phyloP scores from a whole-genome alignment of 2,329 filamentous ascomycete genomes.

The Hortaea werneckii region DNA sequence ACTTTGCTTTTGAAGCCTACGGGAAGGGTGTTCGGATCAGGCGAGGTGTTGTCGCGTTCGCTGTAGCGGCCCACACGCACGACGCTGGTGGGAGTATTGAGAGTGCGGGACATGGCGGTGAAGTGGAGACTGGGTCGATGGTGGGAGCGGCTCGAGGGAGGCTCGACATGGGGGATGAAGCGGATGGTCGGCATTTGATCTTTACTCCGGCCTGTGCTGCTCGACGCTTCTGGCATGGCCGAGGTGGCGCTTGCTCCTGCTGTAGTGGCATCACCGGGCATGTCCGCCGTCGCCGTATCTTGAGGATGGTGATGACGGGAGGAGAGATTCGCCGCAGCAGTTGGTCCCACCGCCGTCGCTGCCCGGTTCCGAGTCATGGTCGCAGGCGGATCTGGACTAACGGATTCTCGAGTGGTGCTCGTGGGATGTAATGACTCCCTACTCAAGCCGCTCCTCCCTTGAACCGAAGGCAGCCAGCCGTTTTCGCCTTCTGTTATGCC shows the following conservation, averaged over 20 bases:
- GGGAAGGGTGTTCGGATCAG: constrained; percentile 55
- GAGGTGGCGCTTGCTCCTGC: background rate
- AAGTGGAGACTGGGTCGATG: constrained; percentile 78
- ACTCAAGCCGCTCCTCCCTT: constrained; percentile 35
- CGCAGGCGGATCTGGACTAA: constrained; percentile 14
- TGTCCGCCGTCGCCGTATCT: background rate
- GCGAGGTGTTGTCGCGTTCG: constrained; percentile 69
- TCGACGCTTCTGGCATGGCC: background rate
- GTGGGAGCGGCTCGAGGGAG: constrained; percentile 51
- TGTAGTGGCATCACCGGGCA: background rate
- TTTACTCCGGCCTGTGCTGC: constrained; percentile 23
- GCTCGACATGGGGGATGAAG: constrained; percentile 81
- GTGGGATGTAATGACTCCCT: constrained; percentile 29
- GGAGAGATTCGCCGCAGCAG: background rate
- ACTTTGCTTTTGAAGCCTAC: constrained; percentile 99
- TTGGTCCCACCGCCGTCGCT: constrained; percentile 7
- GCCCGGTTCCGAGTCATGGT: constrained; percentile 9
- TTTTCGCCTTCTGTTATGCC: constrained; percentile 19
- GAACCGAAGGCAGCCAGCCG: constrained; percentile 41
- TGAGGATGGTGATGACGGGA: background rate
- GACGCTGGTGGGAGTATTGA: constrained; percentile 64
- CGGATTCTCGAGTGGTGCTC: constrained; percentile 19
- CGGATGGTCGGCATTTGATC: constrained; percentile 65
- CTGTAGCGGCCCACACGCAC: constrained; percentile 91
- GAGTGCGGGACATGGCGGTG: constrained; percentile 68